These are phyloP conservation scores for Globisporangium alternatum DNA, from an alignment of 352 stramenopile species.

Conservation along the genomic window DNA sequence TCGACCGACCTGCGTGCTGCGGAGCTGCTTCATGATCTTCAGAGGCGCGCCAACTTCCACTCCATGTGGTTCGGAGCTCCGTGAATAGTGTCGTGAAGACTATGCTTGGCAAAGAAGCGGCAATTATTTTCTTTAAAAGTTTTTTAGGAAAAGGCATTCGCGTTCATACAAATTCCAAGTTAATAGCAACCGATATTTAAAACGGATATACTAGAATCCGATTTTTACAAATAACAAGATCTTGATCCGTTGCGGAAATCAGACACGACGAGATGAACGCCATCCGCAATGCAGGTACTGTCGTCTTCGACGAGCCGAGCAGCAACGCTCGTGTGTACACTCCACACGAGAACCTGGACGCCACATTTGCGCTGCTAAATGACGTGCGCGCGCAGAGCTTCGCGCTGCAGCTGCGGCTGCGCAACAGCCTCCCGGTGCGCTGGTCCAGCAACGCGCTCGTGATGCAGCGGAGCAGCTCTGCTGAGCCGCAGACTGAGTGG, in stretches of 20 bases:
- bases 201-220: too few species aligned
- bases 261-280: neutral
- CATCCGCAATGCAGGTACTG: neutral
- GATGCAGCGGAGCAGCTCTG: conserved; percentile 23
- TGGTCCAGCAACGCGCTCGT: conserved; percentile 50
- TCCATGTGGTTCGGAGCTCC: conserved; percentile 30
- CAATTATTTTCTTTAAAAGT: too few species aligned
- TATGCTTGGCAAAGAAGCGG: too few species aligned
- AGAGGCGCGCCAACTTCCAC: conserved; percentile 48
- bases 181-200: too few species aligned
- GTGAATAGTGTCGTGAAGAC: neutral
- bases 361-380: conserved; percentile 51
- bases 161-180: too few species aligned
- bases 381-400: conserved; percentile 47
- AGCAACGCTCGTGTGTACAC: neutral
- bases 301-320: neutral
- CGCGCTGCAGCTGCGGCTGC: conserved; percentile 44
- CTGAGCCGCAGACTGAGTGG: neutral
- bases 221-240: neutral
- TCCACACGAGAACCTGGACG: conserved; percentile 26
- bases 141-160: too few species aligned
- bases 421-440: conserved; percentile 43
- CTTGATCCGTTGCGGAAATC: neutral
- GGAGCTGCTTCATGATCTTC: conserved; percentile 20
- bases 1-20: conserved; percentile 12